A percentile compares a stretch with the other conserved stretches of the same genome.
Conservation (phyloP, 345 rosid genomes). For the Arabidopsis suecica region DNA sequence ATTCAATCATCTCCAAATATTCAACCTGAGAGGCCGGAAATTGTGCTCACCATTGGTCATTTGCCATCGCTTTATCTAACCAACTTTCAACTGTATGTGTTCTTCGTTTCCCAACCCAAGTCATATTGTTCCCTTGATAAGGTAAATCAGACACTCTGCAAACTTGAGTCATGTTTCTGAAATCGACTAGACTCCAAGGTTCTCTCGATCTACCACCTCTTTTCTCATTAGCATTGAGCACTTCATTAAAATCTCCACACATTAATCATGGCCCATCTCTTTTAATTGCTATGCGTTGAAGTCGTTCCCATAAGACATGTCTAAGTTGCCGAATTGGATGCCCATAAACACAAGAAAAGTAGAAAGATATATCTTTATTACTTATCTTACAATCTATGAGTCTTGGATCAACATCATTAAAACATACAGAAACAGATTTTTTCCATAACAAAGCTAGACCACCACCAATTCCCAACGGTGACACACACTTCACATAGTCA, state of each 20-base stretch:
- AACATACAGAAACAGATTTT: too few species aligned
- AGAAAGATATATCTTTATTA: too few species aligned
- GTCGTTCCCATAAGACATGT: too few species aligned
- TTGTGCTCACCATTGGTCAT: too few species aligned
- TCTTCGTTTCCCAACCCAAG: neutral
- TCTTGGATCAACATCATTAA: neutral
- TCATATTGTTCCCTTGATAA: neutral
- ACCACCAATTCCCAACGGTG: neutral
- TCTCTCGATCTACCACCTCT: neutral
- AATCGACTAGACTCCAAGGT: neutral
- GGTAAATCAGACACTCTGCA: rapidly evolving
- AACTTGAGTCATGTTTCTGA: neutral
- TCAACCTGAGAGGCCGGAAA: too few species aligned
- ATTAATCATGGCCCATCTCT: neutral
- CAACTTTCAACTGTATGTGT: too few species aligned
- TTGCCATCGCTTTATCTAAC: too few species aligned
- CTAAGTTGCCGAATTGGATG: too few species aligned
- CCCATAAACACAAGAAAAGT: too few species aligned
- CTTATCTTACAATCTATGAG: too few species aligned
- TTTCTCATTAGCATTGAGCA: neutral
- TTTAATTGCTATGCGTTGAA: neutral
- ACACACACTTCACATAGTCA: neutral
- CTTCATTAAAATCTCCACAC: neutral
- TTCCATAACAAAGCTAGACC: too few species aligned
- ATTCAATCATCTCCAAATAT: too few species aligned